These are phyloP conservation scores for Tulasnella sp. DNA, from an alignment of 768 basidiomycete genomes.

Conservation along the genomic window DNA sequence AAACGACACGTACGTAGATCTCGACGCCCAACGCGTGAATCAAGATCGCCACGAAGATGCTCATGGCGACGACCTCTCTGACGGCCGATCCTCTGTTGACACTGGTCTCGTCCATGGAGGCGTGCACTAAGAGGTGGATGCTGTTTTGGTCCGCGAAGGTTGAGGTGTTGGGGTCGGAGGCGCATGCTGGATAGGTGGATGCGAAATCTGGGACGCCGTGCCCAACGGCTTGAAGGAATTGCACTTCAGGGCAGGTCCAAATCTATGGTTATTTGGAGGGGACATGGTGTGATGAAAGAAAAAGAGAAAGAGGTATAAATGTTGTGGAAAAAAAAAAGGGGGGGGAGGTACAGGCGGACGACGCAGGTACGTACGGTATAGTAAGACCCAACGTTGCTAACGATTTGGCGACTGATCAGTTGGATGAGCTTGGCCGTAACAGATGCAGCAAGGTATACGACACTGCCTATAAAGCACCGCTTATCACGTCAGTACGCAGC, in stretches of 20 bases:
- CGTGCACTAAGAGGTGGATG: slow-evolving; percentile 1
- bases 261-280: too few species aligned
- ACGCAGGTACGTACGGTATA: slow-evolving; percentile 10
- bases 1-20: slow-evolving; percentile 16
- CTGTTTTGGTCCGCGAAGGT: too few species aligned
- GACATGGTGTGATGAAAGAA: background rate
- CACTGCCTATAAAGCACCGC: slow-evolving; percentile 4
- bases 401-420: background rate
- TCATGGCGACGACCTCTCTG: slow-evolving; percentile 5
- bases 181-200: background rate
- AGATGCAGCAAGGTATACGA: background rate
- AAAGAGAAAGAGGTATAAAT: background rate
- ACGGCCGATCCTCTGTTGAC: slow-evolving; percentile 4
- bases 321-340: background rate
- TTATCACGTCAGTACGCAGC: too few species aligned
- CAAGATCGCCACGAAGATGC: slow-evolving; percentile 9
- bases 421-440: slow-evolving; percentile 5
- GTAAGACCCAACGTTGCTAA: background rate
- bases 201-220: slow-evolving; percentile 6
- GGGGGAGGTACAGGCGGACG: too few species aligned
- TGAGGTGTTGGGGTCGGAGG: background rate
- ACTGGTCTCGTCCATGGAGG: background rate
- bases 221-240: slow-evolving; percentile 1
- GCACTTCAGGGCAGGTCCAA: slow-evolving; percentile 6
- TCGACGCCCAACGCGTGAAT: slow-evolving; percentile 15